A percentile compares a stretch with the other conserved stretches of the same genome.
Conservation (phyloP, 2,329 filamentous ascomycete genomes). For the Xylariaceae sp. region DNA sequence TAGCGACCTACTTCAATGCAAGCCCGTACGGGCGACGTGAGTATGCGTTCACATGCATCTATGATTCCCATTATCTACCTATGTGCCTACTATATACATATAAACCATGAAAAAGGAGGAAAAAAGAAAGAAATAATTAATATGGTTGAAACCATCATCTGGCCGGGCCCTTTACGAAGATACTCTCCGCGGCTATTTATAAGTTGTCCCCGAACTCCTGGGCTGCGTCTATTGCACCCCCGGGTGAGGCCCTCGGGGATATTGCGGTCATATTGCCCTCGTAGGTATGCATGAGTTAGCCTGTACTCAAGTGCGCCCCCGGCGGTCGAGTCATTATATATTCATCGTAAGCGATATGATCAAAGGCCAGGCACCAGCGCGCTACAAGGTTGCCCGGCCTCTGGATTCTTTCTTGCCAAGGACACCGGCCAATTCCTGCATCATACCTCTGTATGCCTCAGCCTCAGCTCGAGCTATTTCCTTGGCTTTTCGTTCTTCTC, state of each 20-base stretch:
- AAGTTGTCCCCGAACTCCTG: constrained; percentile 7
- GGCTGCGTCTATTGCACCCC: constrained; percentile 4
- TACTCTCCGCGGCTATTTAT: neutral
- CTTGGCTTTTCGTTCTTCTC: constrained; percentile 76
- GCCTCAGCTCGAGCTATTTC: constrained; percentile 67
- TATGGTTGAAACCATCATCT: constrained; percentile 25
- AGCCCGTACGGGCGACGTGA: too few relatives aligned
- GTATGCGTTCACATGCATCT: neutral
- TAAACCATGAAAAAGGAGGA: constrained; percentile 18
- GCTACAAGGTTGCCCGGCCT: constrained; percentile 28
- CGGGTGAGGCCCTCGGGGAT: neutral
- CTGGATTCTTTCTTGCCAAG: constrained; percentile 55
- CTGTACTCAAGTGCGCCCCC: constrained; percentile 17
- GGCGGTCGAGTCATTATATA: constrained; percentile 15
- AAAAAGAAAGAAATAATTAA: neutral
- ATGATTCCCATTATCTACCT: neutral
- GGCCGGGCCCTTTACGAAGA: constrained; percentile 8
- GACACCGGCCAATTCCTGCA: constrained; percentile 87
- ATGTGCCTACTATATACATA: constrained; percentile 18
- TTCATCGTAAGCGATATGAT: constrained; percentile 15
- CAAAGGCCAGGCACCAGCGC: constrained; percentile 1
- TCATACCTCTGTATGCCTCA: constrained; percentile 83
- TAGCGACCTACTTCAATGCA: too few relatives aligned
- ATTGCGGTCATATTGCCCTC: too few relatives aligned
- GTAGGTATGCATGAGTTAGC: constrained; percentile 9